Conservation (phyloP, 371 early-diverging fungal genomes). For the Zychaea mexicana region DNA sequence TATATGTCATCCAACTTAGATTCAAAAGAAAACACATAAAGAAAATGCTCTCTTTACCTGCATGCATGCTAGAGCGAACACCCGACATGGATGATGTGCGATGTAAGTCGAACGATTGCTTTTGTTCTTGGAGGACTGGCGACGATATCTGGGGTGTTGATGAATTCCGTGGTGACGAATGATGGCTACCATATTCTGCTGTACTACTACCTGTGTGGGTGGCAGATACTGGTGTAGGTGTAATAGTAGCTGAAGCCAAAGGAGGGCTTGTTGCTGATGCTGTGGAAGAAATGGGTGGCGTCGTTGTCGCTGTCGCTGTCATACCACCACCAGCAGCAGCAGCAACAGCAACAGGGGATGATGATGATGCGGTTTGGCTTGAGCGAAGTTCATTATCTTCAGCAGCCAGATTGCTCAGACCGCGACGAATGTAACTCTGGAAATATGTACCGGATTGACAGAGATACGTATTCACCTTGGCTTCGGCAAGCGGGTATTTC, state of each 20-base stretch:
- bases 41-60: conserved; percentile 10
- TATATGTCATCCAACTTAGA: too few relatives aligned
- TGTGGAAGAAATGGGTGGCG: background rate
- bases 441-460: conserved; percentile 72
- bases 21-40: background rate
- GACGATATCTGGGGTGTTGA: conserved; percentile 10
- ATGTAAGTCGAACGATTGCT: conserved; percentile 8
- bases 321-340: background rate
- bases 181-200: background rate
- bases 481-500: conserved; percentile 64
- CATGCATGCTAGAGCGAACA: conserved; percentile 17
- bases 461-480: conserved; percentile 62
- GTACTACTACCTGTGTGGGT: too few relatives aligned
- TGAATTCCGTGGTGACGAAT: conserved; percentile 12
- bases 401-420: conserved; percentile 61
- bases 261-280: conserved; percentile 5
- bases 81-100: conserved; percentile 10
- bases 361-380: background rate
- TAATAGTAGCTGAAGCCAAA: background rate
- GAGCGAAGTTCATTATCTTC: conserved; percentile 52
- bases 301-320: background rate
- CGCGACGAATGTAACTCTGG: conserved; percentile 79
- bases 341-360: background rate
- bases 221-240: background rate
- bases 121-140: conserved; percentile 10